Evolutionary conservation across 495 filamentous ascomycete genomes (phyloP).

Genomic region (Trichoderma virens): DNA sequence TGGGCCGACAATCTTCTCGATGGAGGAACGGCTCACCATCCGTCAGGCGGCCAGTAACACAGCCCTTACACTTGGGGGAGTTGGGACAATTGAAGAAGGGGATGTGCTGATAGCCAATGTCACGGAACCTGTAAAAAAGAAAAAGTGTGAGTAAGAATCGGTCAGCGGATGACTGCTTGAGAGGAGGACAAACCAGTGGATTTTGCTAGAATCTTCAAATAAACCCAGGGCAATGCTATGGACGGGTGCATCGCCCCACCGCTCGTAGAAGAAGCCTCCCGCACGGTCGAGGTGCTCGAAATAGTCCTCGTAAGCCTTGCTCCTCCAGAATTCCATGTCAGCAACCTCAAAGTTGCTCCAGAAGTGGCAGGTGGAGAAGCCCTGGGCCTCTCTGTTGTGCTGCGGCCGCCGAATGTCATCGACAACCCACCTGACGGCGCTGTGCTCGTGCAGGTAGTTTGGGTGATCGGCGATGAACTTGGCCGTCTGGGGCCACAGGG

Average conservation of each 20-base stretch:
- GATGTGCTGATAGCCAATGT: constrained; percentile 98
- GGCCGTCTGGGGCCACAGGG: constrained; percentile 89
- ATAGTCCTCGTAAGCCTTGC: constrained; percentile 85
- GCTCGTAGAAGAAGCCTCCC: constrained; percentile 97
- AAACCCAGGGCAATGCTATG: constrained; percentile 92
- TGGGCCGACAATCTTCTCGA: constrained; percentile 89
- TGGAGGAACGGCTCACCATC: constrained; percentile 77
- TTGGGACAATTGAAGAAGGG: constrained; percentile 99
- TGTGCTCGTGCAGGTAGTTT: constrained; percentile 72
- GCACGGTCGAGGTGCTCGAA: constrained; percentile 92
- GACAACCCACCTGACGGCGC: constrained; percentile 78
- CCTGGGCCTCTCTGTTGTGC: constrained; percentile 70
- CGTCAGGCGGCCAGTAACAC: constrained; percentile 74
- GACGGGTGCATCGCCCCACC: constrained; percentile 98
- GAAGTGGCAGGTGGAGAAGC: constrained; percentile 99
- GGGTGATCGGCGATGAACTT: constrained; percentile 83
- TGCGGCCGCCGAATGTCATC: constrained; percentile 71
- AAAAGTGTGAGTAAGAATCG: neutral
- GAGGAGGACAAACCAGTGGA: constrained; percentile 74
- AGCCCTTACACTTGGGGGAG: constrained; percentile 88
- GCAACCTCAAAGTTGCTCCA: constrained; percentile 99
- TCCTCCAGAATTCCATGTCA: constrained; percentile 91
- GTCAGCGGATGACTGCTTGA: too few relatives aligned
- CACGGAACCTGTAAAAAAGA: constrained; percentile 70
- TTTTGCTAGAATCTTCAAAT: constrained; percentile 81